phyloP scores from a whole-genome alignment of 345 rosid species.

The Hibiscus syriacus region DNA sequence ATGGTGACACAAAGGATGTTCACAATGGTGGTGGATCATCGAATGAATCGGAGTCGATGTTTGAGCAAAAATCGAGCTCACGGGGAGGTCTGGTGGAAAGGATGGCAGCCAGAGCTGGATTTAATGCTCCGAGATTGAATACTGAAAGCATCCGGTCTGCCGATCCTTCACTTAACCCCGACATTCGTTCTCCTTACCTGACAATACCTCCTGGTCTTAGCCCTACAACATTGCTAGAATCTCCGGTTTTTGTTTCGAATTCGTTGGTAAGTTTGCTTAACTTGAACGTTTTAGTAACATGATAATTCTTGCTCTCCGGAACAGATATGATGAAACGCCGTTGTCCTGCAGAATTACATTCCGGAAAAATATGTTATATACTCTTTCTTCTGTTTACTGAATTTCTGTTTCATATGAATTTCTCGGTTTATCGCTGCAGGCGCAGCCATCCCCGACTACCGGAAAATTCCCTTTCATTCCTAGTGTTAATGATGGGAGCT shows the following conservation, averaged over 20 bases:
- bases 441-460: slow-evolving; percentile 87
- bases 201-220: slow-evolving; percentile 87
- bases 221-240: slow-evolving; percentile 82
- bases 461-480: slow-evolving; percentile 67
- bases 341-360: too few species aligned
- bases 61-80: slow-evolving; percentile 35
- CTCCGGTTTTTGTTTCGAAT: slow-evolving; percentile 76
- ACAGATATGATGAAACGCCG: too few species aligned
- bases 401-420: background rate
- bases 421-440: slow-evolving; percentile 38
- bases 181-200: slow-evolving; percentile 49
- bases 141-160: slow-evolving; percentile 60
- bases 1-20: slow-evolving; percentile 25
- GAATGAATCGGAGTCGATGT: slow-evolving; percentile 22
- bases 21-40: slow-evolving; percentile 22
- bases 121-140: slow-evolving; percentile 68
- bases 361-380: too few species aligned
- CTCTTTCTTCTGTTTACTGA: background rate
- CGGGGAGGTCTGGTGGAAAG: slow-evolving; percentile 73
- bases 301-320: background rate
- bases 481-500: slow-evolving; percentile 29
- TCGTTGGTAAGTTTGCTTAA: slow-evolving; percentile 40
- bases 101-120: slow-evolving; percentile 82
- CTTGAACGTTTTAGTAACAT: background rate
- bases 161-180: slow-evolving; percentile 40